phyloP scores from a whole-genome alignment of 805 yeast species.

The Nakazawaea populi region DNA sequence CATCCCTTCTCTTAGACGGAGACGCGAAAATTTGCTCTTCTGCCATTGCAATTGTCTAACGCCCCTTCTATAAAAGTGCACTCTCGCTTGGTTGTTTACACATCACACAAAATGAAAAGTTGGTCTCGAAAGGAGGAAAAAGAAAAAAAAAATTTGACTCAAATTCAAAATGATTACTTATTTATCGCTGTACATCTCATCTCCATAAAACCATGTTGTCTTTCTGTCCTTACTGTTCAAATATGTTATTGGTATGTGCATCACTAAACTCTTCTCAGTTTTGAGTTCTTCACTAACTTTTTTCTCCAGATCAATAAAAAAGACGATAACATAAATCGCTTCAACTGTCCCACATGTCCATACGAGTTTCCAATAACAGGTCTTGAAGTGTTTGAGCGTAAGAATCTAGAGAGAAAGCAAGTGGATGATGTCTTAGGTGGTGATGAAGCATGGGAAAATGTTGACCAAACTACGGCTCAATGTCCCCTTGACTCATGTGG shows the following conservation, averaged over 20 bases:
- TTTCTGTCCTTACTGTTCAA: conserved; percentile 92
- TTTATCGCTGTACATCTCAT: neutral
- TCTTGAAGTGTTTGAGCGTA: conserved; percentile 79
- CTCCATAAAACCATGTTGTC: conserved; percentile 59
- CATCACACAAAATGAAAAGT: too few relatives aligned
- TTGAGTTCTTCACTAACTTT: neutral
- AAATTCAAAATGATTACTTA: conserved; percentile 1
- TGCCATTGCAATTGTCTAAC: neutral
- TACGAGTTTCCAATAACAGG: conserved; percentile 88
- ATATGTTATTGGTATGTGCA: conserved; percentile 62
- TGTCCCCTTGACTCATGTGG: conserved; percentile 89
- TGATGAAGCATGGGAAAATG: conserved; percentile 98
- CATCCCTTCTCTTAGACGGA: conserved; percentile 22
- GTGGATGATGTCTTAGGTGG: conserved; percentile 97
- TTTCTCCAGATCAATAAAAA: conserved; percentile 45
- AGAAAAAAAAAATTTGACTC: conserved; percentile 15
- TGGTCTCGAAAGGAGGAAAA: conserved; percentile 1
- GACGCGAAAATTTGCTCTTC: conserved; percentile 19
- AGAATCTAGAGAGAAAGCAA: conserved; percentile 75
- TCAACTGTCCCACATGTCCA: conserved; percentile 92
- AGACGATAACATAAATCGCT: conserved; percentile 51
- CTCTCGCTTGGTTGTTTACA: too few relatives aligned
- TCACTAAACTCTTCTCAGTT: neutral
- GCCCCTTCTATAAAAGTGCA: too few relatives aligned
- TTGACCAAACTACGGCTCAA: conserved; percentile 89